Conservation (phyloP, 805 yeast species). For the Cyberlindnera samutprakarnensis region DNA sequence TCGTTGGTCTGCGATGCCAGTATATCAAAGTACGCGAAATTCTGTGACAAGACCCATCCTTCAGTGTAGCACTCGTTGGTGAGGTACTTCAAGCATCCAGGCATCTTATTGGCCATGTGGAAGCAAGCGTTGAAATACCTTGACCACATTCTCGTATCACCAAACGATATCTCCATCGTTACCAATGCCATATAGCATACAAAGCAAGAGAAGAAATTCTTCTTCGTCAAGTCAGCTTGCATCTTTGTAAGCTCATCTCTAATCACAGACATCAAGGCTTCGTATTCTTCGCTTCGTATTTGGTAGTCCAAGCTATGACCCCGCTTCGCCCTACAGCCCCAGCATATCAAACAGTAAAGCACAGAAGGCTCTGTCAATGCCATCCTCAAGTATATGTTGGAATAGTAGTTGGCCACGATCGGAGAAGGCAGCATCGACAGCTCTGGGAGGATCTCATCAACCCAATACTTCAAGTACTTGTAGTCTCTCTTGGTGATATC, state of each 20-base stretch:
- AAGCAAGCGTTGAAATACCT: slow-evolving; percentile 13
- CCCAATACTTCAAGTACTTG: slow-evolving; percentile 35
- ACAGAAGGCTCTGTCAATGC: slow-evolving; percentile 37
- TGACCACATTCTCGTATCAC: slow-evolving; percentile 18
- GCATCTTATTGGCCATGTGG: slow-evolving; percentile 15
- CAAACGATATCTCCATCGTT: slow-evolving; percentile 18
- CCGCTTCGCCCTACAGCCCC: slow-evolving; percentile 36
- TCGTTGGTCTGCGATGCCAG: slow-evolving; percentile 21
- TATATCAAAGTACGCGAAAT: slow-evolving; percentile 18
- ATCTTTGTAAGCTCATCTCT: slow-evolving; percentile 15
- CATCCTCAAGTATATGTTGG: slow-evolving; percentile 36
- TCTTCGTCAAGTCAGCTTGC: slow-evolving; percentile 15
- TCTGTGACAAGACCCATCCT: slow-evolving; percentile 19
- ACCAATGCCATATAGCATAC: slow-evolving; percentile 16
- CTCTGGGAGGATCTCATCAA: slow-evolving; percentile 33
- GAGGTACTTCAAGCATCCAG: slow-evolving; percentile 13
- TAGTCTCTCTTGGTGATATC: slow-evolving; percentile 30
- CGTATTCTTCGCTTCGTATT: slow-evolving; percentile 13
- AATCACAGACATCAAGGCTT: slow-evolving; percentile 4
- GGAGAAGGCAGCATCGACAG: slow-evolving; percentile 15
- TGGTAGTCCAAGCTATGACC: slow-evolving; percentile 7
- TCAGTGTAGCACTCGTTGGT: slow-evolving; percentile 8
- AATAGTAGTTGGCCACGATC: slow-evolving; percentile 30
- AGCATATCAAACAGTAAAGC: slow-evolving; percentile 39
- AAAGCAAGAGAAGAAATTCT: slow-evolving; percentile 12